phyloP scores from a whole-genome alignment of 768 basidiomycete species.

The Boletus rufocinnamomeus region DNA sequence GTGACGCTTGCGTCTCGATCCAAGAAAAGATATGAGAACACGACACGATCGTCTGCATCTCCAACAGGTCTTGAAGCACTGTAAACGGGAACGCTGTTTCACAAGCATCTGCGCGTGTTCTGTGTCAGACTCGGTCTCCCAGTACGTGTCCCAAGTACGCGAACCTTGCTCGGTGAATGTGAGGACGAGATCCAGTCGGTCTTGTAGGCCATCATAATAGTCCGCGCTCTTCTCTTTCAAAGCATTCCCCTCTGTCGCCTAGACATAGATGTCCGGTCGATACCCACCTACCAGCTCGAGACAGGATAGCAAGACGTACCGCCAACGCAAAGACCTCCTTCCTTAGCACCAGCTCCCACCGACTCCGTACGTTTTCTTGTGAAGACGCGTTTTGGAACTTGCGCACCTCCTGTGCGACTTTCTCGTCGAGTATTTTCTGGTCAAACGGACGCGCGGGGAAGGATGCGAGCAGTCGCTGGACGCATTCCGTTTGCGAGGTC shows the following conservation, averaged over 20 bases:
- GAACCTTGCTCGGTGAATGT: constrained; percentile 77
- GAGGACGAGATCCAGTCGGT: constrained; percentile 71
- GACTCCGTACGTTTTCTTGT: constrained; percentile 62
- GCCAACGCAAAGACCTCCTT: constrained; percentile 72
- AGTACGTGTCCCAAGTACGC: constrained; percentile 25
- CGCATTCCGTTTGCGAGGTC: constrained; percentile 52
- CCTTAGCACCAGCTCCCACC: constrained; percentile 75
- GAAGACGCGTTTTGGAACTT: constrained; percentile 45
- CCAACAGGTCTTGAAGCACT: constrained; percentile 78
- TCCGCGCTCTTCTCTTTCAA: constrained; percentile 49
- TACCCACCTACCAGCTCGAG: not conserved
- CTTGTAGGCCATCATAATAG: constrained; percentile 64
- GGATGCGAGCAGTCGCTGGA: constrained; percentile 52
- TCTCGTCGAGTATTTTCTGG: constrained; percentile 47
- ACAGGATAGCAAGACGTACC: constrained; percentile 44
- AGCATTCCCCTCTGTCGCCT: constrained; percentile 72
- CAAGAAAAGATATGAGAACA: constrained; percentile 89
- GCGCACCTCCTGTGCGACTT: constrained; percentile 48
- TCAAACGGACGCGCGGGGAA: constrained; percentile 54
- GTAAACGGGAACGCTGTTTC: constrained; percentile 73
- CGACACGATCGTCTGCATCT: constrained; percentile 81
- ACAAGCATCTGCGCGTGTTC: constrained; percentile 60
- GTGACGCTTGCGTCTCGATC: constrained; percentile 72
- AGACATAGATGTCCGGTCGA: not conserved
- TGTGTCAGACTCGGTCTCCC: constrained; percentile 5